phyloP scores from a whole-genome alignment of 2,329 filamentous ascomycete genomes.

The Bipolaris sorokiniana region DNA sequence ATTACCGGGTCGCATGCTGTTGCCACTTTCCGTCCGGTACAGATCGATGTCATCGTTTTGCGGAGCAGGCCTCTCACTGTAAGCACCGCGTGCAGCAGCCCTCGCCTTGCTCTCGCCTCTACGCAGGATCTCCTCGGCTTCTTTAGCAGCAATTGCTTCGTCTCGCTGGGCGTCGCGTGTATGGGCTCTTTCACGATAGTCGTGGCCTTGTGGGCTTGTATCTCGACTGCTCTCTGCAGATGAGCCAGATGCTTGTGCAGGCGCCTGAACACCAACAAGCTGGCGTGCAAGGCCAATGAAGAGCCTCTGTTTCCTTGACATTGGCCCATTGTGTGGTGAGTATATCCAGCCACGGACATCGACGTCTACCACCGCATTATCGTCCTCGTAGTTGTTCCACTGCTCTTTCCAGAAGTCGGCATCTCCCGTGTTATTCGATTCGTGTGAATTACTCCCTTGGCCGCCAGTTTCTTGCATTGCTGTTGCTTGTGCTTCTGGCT shows the following conservation, averaged over 20 bases:
- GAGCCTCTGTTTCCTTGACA: slow-evolving; percentile 85
- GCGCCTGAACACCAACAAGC: slow-evolving; percentile 82
- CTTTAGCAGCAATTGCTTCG: slow-evolving; percentile 71
- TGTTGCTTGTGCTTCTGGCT: slow-evolving; percentile 45
- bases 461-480: slow-evolving; percentile 48
- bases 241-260: slow-evolving; percentile 50
- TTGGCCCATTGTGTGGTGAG: slow-evolving; percentile 79
- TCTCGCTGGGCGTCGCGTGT: slow-evolving; percentile 61
- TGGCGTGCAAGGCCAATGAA: slow-evolving; percentile 85
- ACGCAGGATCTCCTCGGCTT: slow-evolving; percentile 78
- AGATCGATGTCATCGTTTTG: slow-evolving; percentile 52
- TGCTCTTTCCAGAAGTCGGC: slow-evolving; percentile 78
- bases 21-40: slow-evolving; percentile 46
- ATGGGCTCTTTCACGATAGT: slow-evolving; percentile 48
- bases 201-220: slow-evolving; percentile 50
- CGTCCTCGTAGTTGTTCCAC: slow-evolving; percentile 80
- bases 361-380: slow-evolving; percentile 87
- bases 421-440: slow-evolving; percentile 61
- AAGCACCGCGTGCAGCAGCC: slow-evolving; percentile 72
- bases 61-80: slow-evolving; percentile 68
- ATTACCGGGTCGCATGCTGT: slow-evolving; percentile 32
- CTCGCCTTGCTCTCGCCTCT: slow-evolving; percentile 74
- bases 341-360: slow-evolving; percentile 97
- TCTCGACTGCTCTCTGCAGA: slow-evolving; percentile 54
- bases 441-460: slow-evolving; percentile 51